These are phyloP conservation scores for Umbelopsis sp. DNA, from an alignment of 192 early-diverging fungal species.

Conservation along the genomic window DNA sequence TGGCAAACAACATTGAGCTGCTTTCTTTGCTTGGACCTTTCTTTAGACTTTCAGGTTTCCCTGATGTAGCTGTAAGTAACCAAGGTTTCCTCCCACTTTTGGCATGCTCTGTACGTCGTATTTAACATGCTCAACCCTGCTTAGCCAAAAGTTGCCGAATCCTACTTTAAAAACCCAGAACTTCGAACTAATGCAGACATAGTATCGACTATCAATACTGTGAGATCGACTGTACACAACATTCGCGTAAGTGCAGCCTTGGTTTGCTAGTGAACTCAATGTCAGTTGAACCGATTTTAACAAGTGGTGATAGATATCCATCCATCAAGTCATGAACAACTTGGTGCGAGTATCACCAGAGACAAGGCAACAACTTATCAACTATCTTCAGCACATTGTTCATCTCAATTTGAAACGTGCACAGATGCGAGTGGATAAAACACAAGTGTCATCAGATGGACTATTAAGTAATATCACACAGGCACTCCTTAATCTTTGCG, in stretches of 20 bases:
- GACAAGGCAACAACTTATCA: constrained; percentile 59
- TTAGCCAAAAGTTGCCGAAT: constrained; percentile 50
- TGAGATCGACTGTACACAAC: constrained; percentile 62
- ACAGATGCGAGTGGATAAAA: constrained; percentile 77
- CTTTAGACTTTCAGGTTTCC: constrained; percentile 58
- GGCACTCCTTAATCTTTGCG: constrained; percentile 68
- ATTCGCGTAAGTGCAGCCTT: constrained; percentile 41
- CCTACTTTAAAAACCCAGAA: constrained; percentile 52
- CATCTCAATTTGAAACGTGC: constrained; percentile 71
- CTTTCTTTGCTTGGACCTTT: constrained; percentile 78
- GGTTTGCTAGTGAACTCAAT: neutral
- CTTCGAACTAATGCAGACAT: constrained; percentile 54
- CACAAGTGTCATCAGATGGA: constrained; percentile 79
- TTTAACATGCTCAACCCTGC: too few relatives aligned
- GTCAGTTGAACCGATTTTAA: neutral
- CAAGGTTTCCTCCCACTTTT: too few relatives aligned
- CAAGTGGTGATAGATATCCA: neutral
- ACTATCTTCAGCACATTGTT: constrained; percentile 67
- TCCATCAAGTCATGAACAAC: constrained; percentile 37
- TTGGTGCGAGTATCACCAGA: constrained; percentile 70
- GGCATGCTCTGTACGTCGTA: too few relatives aligned
- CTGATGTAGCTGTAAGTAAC: constrained; percentile 44
- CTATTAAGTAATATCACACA: constrained; percentile 79
- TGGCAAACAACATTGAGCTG: constrained; percentile 59
- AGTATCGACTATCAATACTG: constrained; percentile 51